Evolutionary conservation across 2,329 filamentous ascomycete species (phyloP), one percentile per base, ranked within the genome.

Genomic region (Arthroderma sp.): DNA sequence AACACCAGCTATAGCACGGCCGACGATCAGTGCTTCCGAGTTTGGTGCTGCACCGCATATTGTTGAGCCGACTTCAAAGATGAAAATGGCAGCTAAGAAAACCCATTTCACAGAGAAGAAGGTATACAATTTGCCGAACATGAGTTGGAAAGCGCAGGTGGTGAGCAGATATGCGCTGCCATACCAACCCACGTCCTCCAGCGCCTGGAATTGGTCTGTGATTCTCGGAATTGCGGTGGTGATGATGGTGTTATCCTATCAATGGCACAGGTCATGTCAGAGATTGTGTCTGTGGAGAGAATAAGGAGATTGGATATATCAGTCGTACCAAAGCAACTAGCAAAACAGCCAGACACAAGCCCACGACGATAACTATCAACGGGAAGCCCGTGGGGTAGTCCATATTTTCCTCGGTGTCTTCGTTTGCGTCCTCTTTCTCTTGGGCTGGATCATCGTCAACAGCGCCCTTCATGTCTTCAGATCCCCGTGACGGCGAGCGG

Each of bases 141-240:
- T 56, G 11, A 69, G 53, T 32, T 64, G 63, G 44, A 70, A 61
- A 3, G 65, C 58, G 47, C 63, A 65, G 4, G 58, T 62, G 1
- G 67, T 68, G 22, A 72, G 54, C 5, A 69, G 54, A 48, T 69
- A 69, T 3, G 65, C 58, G 37, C 62, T 66, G 29, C 66, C 66
- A 48, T 72, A 72, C 69, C 70, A 72, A 30, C 67, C 67, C 5
- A 72, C 61, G 45, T 72, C 68, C 4, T 60, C 56, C 32, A 69
- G 56, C 3, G 66, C 66, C 32, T 70, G 56, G 51, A 72, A 72
- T 30, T 69, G 56, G 49, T 69, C 61, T 0, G 69, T 70, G 42
- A 73, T 71, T 10, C 56, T 58, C 9, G 69, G 69, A 30, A 71
- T 69, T 2, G 69, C 69, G 1, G 66, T 70, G 5, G 65, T 62